These are phyloP conservation scores for Chiua virens DNA, from an alignment of 768 basidiomycete species.

Conservation along the genomic window DNA sequence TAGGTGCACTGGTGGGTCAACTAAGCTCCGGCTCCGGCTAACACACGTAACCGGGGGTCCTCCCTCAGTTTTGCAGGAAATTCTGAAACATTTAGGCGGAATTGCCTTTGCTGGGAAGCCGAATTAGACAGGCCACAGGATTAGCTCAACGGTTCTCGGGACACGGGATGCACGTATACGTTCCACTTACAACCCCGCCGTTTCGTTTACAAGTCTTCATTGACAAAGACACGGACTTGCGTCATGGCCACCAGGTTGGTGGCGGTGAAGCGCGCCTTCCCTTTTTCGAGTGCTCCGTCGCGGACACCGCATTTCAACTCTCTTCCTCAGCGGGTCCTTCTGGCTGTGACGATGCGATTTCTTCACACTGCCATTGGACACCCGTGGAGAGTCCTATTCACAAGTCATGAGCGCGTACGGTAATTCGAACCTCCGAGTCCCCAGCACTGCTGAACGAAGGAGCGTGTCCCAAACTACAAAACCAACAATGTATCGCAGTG, in stretches of 20 bases:
- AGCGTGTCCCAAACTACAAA: constrained; percentile 31
- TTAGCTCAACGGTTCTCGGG: constrained; percentile 17
- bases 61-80: neutral
- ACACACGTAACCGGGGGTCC: neutral
- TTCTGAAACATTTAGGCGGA: neutral
- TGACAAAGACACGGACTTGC: constrained; percentile 10
- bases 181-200: constrained; percentile 7
- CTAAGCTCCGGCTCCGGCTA: too few relatives aligned
- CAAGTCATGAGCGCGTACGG: constrained; percentile 26
- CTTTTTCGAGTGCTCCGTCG: constrained; percentile 32
- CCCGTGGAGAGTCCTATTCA: constrained; percentile 19
- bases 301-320: constrained; percentile 27
- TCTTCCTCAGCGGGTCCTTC: constrained; percentile 24
- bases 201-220: constrained; percentile 9
- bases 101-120: neutral
- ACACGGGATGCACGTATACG: constrained; percentile 15
- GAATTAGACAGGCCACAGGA: constrained; percentile 23
- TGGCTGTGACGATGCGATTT: constrained; percentile 34
- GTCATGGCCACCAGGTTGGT: constrained; percentile 28
- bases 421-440: constrained; percentile 33
- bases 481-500: constrained; percentile 29
- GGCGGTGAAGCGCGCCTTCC: constrained; percentile 33
- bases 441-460: constrained; percentile 20
- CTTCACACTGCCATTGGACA: constrained; percentile 32
- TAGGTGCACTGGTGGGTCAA: too few relatives aligned